Base-by-base conservation (phyloP, 306 rosid species). In the Prunus mira region DNA sequence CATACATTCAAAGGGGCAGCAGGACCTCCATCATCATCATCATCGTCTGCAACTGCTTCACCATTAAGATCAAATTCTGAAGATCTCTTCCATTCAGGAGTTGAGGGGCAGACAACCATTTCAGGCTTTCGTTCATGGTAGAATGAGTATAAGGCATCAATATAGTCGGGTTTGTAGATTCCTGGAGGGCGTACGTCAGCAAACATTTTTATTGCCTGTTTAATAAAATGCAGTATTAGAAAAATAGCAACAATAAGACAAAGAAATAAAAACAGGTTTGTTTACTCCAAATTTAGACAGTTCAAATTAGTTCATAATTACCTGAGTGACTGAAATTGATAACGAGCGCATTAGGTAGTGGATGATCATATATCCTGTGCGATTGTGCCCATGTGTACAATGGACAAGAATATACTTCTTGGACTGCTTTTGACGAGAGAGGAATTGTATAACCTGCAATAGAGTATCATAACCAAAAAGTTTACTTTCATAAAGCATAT, bases 1-100 rank as follows among this genome's bases (percentile, higher is more conserved):
- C 91, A 71, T 89, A 96, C 99, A 77, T 84, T 87, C 81, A 86
- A 76, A 76, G 92, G 85, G 79, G 93, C 89, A 78, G 83, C 87
- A 15, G 93, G 80, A 75, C 84, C 82, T 79, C 96, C 98, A 81
- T 90, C 98, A 38, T 91, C 98, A 17, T 91, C 97, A 0, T 93
- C 98, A 0, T 91, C 98, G 18, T 96, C 99, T 4, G 96, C 88
- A 69, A 88, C 86, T 32, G 98, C 99, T 83, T 96, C 99, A 38
- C 99, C 99, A 76, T 96, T 96, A 79, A 96, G 99, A 86, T 96
- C 99, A 81, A 96, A 85, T 70, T 89, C 98, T 65, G 97, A 87
- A 82, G 99, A 89, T 78, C 97, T 91, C 84, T 96, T 96, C 99
- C 99, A 96, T 76, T 96, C 99, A 0, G 99, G 99, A 79, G 97